Base-by-base conservation (phyloP, 805 yeast genomes). In the Candida nanaspora region DNA sequence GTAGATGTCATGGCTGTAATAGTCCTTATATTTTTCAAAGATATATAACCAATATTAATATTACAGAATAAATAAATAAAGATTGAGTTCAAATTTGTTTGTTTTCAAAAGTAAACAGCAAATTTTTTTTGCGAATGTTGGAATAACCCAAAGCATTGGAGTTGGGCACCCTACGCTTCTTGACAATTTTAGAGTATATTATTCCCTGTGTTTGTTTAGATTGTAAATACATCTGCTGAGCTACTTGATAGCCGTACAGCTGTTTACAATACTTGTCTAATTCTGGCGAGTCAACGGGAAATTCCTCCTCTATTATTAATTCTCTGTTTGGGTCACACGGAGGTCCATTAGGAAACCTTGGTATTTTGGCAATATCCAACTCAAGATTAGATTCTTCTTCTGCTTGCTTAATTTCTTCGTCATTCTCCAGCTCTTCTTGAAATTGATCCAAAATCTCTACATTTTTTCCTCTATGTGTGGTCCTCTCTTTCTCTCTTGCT, bases 91-190 rank as follows among this genome's bases (percentile, higher is more conserved):
- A n/a, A n/a, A n/a, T n/a, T n/a, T 11, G 11, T 23, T 23, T 8
- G 7, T 23, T 23, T 15, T 36, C 40, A 26, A 43, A 35, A 23
- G 57, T 49, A 48, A 70, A 75, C 1, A 74, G 69, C 9, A 80
- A 76, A 44, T 61, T 69, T 29, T 62, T 57, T 9, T 68, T 66
- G 40, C 61, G 57, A 15, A 74, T 65, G 46, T 72, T 74, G 2
- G 70, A 61, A 46, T 69, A 57, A 0, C 70, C 73, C 11, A 70
- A 34, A 38, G 68, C 62, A 48, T 75, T 75, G 9, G 77, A 70
- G 52, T 72, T 74, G 2, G 78, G 74, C 36, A 52, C 57, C 45
- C 71, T 62, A 46, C 62, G 66, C 18, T 70, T 68, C 8, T 68
- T 66, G 19, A 68, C 64, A 6, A 67, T 57, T 47, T 71, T 75